Percentiles rank a stretch among this genome's conserved stretches.
Evolutionary conservation across 2,329 filamentous ascomycete genomes (phyloP).

Genomic region (Trichophyton rubrum): DNA sequence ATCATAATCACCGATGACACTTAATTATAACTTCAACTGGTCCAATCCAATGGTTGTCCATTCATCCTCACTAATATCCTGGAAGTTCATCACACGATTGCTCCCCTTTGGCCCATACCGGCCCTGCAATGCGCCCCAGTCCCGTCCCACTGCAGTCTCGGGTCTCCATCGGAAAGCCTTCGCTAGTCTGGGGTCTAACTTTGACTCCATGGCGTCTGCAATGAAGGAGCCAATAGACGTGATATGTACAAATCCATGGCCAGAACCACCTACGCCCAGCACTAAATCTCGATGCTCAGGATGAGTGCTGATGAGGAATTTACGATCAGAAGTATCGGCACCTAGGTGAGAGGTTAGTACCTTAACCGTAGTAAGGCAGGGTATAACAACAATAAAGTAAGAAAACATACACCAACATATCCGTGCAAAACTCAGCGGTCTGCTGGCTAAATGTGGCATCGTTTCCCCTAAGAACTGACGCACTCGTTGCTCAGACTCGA

Average conservation of each 20-base stretch:
- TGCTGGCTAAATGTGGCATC: conserved; percentile 36
- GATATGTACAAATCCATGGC: conserved; percentile 43
- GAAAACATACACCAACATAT: not conserved
- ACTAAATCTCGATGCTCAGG: conserved; percentile 33
- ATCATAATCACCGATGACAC: not conserved
- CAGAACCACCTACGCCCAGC: conserved; percentile 40
- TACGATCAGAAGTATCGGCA: conserved; percentile 42
- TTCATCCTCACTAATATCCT: not conserved
- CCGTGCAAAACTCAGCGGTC: not conserved
- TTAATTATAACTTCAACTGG: not conserved
- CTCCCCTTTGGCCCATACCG: not conserved
- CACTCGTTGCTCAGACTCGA: conserved; percentile 37
- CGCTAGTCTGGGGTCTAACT: conserved; percentile 32
- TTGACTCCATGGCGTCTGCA: conserved; percentile 37
- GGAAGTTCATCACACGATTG: not conserved
- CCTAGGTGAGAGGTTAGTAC: conserved; percentile 35
- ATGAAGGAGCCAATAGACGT: conserved; percentile 41
- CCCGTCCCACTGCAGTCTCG: not conserved
- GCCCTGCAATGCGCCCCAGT: not conserved
- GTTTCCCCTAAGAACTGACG: conserved; percentile 35
- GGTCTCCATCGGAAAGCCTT: conserved; percentile 40
- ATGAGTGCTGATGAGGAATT: conserved; percentile 42
- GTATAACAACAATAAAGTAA: not conserved
- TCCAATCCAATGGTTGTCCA: not conserved
- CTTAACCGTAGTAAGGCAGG: not conserved